Percentiles rank a stretch among this genome's conserved stretches.
Conservation (phyloP, 768 basidiomycete genomes). For the Suillus paluster region DNA sequence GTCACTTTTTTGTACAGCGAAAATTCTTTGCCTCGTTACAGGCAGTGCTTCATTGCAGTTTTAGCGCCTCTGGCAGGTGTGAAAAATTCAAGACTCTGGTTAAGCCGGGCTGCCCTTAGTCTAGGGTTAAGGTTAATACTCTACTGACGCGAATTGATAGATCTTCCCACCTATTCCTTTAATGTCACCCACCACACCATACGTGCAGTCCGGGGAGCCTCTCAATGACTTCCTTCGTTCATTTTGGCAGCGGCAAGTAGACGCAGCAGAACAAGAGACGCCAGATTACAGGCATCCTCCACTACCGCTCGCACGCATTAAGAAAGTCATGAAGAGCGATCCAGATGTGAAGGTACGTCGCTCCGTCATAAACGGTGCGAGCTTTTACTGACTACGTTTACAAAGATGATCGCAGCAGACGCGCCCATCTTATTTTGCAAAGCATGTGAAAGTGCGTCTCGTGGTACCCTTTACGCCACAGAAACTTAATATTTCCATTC, state of each 20-base stretch:
- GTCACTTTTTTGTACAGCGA: not conserved
- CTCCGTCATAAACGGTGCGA: slow-evolving; percentile 9
- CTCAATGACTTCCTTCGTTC: slow-evolving; percentile 82
- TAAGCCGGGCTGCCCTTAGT: slow-evolving; percentile 24
- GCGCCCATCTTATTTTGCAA: slow-evolving; percentile 97
- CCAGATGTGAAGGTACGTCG: slow-evolving; percentile 88
- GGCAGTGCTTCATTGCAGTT: not conserved
- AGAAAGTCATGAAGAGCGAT: slow-evolving; percentile 99
- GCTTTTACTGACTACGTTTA: slow-evolving; percentile 9
- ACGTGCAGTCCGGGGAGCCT: slow-evolving; percentile 84
- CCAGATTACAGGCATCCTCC: slow-evolving; percentile 89
- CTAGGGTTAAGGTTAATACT: slow-evolving; percentile 31
- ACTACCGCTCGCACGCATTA: slow-evolving; percentile 92
- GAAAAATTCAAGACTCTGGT: too few relatives aligned
- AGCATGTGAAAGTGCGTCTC: slow-evolving; percentile 91
- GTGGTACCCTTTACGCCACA: not conserved
- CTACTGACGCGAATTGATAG: not conserved
- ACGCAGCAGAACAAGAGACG: slow-evolving; percentile 84
- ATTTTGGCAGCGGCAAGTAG: slow-evolving; percentile 91
- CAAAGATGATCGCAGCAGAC: slow-evolving; percentile 99
- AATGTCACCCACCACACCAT: slow-evolving; percentile 53
- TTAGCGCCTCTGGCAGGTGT: too few relatives aligned
- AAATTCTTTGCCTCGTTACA: not conserved
- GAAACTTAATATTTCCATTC: not conserved
- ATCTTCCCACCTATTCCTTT: slow-evolving; percentile 14